Evolutionary conservation across 164 flowering plant genomes (phyloP), one percentile per base, ranked within the genome.

Genomic region (Magnolia sinica): DNA sequence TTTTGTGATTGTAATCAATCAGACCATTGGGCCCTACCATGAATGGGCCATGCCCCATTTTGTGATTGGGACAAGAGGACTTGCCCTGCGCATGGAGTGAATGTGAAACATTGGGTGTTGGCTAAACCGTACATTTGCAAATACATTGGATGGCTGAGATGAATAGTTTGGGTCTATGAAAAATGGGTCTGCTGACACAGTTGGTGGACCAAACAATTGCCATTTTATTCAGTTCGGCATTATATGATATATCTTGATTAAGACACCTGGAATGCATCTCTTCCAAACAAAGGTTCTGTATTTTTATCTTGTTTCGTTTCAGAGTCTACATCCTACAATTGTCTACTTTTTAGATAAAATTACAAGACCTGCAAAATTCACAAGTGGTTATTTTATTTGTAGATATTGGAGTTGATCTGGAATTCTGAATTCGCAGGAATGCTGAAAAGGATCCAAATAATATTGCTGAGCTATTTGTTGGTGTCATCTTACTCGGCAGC

Each of bases 341-440:
- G 29, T 37, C 45, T 5, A 37, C 45, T 37, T 3, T 37, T 37
- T 37, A 37, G 7, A 37, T 37, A 37, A 37, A 37, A 37, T 37
- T 37, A 37, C 45, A 37, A 37, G 7, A 37, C 45, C 45, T 19
- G 64, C 22, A 8, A 22, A 65, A 22, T 8, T 65, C 9, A 19
- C 24, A 3, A 8, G 68, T 65, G 9, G 23, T 19, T 22, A 9
- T 22, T 65, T n/a, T 65, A 19, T 8, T 65, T 65, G 22, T 22
- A 19, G 9, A 8, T 65, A 0, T 19, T 9, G 20, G 10, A 8
- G 24, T 49, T 37, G 73, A 31, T 73, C 11, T 64, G 52, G 19
- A 11, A 29, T 66, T 74, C 19, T 50, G 37, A 64, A 68, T 24
- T 68, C 52, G 73, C 78, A 76, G 78, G 78, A 52, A 45, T 70